Conservation (phyloP, 1,284 basidiomycete species). For the Gomphus bonarii region DNA sequence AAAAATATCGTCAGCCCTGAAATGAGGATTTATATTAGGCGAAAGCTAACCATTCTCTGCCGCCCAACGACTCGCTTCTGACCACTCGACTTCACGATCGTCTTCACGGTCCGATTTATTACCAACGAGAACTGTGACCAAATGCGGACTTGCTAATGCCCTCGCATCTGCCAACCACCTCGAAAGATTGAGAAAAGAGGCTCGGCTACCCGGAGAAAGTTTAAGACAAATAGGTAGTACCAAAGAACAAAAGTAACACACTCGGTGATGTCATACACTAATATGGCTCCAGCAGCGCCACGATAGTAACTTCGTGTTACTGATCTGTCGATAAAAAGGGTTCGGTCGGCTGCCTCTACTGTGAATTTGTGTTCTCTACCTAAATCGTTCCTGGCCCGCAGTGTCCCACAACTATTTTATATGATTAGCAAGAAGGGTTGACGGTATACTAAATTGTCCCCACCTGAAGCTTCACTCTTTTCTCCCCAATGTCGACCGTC, state of each 20-base stretch:
- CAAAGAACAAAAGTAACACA: slow-evolving; percentile 27
- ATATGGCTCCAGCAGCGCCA: slow-evolving; percentile 87
- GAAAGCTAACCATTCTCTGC: slow-evolving; percentile 69
- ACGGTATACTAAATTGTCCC: slow-evolving; percentile 16
- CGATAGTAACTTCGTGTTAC: slow-evolving; percentile 96
- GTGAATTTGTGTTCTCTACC: slow-evolving; percentile 30
- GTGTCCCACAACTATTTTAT: slow-evolving; percentile 82
- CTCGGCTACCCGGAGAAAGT: slow-evolving; percentile 39
- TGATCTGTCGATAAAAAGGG: slow-evolving; percentile 42
- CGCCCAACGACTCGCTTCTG: slow-evolving; percentile 91
- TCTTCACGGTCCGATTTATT: slow-evolving; percentile 95
- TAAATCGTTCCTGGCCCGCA: slow-evolving; percentile 92
- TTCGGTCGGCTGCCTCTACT: neutral
- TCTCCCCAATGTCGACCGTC: slow-evolving; percentile 83
- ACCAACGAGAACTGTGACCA: slow-evolving; percentile 87
- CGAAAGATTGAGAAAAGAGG: slow-evolving; percentile 72
- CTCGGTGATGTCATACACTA: slow-evolving; percentile 97
- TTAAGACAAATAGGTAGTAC: slow-evolving; percentile 13
- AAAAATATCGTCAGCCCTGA: slow-evolving; percentile 1
- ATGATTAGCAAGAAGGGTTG: slow-evolving; percentile 7
- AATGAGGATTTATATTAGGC: slow-evolving; percentile 13
- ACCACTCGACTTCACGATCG: slow-evolving; percentile 89
- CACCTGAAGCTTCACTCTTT: slow-evolving; percentile 90
- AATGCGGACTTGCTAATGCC: slow-evolving; percentile 79
- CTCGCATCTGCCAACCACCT: slow-evolving; percentile 89